Conservation (phyloP, 1,284 basidiomycete species). For the Takashimella koratensis region DNA sequence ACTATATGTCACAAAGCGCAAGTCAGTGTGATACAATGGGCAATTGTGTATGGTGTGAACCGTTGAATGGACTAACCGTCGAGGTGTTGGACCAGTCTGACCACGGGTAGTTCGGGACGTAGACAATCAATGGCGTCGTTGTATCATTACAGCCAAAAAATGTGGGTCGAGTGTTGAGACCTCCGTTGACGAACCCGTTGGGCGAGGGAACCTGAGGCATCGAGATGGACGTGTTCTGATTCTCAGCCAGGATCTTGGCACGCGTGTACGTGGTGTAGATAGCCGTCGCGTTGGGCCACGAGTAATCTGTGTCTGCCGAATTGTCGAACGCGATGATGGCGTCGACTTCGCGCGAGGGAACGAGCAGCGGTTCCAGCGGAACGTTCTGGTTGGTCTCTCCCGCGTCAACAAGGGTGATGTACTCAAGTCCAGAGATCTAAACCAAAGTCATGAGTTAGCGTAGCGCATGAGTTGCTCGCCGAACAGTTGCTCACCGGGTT, state of each 20-base stretch:
- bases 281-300: conserved; percentile 55
- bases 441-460: too few species aligned
- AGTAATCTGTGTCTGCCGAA: conserved; percentile 52
- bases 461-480: too few species aligned
- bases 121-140: conserved; percentile 49
- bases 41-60: neutral
- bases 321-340: conserved; percentile 55
- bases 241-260: conserved; percentile 23
- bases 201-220: conserved; percentile 51
- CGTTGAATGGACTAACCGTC: conserved; percentile 35
- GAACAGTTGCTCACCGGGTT: conserved; percentile 35
- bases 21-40: too few species aligned
- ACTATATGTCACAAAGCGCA: too few species aligned
- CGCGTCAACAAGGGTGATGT: conserved; percentile 52
- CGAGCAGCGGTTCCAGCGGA: conserved; percentile 54
- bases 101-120: conserved; percentile 54
- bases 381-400: conserved; percentile 53
- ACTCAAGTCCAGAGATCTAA: conserved; percentile 29
- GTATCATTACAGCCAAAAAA: conserved; percentile 48
- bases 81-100: conserved; percentile 43
- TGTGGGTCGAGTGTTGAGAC: conserved; percentile 54
- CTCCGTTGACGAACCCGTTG: conserved; percentile 54
- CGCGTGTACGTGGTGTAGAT: conserved; percentile 43
- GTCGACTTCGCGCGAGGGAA: conserved; percentile 52
- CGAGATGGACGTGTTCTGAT: conserved; percentile 31